Percentiles rank a stretch among this genome's conserved stretches.
phyloP scores from a whole-genome alignment of 805 yeast species.

The Scheffersomyces lignosus region DNA sequence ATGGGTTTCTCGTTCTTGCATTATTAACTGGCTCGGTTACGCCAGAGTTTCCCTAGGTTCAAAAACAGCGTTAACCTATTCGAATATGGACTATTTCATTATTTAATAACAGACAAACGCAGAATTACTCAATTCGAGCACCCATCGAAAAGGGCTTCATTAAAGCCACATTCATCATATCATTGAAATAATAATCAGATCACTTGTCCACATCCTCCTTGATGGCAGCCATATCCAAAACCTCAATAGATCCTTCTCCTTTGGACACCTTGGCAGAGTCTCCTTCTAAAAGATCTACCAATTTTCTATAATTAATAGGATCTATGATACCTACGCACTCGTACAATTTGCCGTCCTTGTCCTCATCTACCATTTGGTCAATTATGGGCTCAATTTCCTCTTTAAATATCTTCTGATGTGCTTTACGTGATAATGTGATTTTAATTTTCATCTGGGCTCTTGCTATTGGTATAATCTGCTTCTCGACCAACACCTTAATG shows the following conservation, averaged over 20 bases:
- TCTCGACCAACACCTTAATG: constrained; percentile 69
- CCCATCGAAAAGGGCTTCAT: too few species aligned
- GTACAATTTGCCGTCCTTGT: constrained; percentile 40
- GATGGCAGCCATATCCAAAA: constrained; percentile 86
- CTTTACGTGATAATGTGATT: constrained; percentile 56
- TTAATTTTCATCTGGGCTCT: constrained; percentile 91
- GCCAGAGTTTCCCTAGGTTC: too few species aligned
- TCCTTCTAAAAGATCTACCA: constrained; percentile 60
- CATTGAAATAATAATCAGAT: too few species aligned
- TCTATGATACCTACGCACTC: constrained; percentile 68
- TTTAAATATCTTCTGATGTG: constrained; percentile 41
- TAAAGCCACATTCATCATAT: too few species aligned
- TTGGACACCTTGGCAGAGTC: constrained; percentile 43
- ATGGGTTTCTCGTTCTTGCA: too few species aligned
- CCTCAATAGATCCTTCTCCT: constrained; percentile 72
- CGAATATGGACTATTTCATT: too few species aligned
- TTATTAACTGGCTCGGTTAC: too few species aligned
- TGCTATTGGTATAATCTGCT: constrained; percentile 88
- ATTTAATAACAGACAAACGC: too few species aligned
- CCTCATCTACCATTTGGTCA: constrained; percentile 40
- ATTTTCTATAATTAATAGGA: constrained; percentile 75
- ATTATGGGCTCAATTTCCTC: constrained; percentile 35
- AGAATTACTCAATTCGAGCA: too few species aligned
- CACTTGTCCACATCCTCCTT: constrained; percentile 36
- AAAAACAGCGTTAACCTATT: too few species aligned